Evolutionary conservation across 2,329 filamentous ascomycete genomes (phyloP).

Genomic region (Ophiostoma tasmaniense): DNA sequence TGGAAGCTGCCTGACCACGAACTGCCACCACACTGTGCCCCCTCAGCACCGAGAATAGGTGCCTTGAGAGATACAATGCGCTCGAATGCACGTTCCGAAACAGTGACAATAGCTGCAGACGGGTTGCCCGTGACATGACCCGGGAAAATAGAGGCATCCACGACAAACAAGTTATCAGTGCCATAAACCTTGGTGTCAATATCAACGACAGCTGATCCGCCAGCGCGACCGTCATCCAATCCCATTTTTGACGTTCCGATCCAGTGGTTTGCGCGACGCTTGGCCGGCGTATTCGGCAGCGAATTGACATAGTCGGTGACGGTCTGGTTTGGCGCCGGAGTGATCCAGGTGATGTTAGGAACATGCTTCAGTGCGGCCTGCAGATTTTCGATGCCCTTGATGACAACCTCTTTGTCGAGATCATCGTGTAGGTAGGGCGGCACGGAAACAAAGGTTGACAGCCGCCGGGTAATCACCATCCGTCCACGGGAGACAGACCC

Average conservation of each 20-base stretch:
- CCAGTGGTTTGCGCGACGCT: conserved; percentile 33
- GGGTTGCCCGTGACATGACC: background rate
- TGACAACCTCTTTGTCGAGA: background rate
- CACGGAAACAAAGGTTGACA: background rate
- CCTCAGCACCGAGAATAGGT: conserved; percentile 29
- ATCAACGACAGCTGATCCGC: conserved; percentile 54
- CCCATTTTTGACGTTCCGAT: conserved; percentile 55
- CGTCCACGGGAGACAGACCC: background rate
- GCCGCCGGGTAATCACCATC: background rate
- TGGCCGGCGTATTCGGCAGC: conserved; percentile 31
- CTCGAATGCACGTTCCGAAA: background rate
- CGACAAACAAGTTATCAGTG: conserved; percentile 44
- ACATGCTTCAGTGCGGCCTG: background rate
- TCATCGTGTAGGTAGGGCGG: background rate
- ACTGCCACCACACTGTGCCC: conserved; percentile 16
- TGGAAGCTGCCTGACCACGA: conserved; percentile 17
- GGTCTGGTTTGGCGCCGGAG: background rate
- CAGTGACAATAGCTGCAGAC: background rate
- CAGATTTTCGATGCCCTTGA: background rate
- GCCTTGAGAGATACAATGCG: background rate
- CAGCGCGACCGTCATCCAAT: conserved; percentile 42
- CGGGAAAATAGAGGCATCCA: background rate
- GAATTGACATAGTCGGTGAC: conserved; percentile 18
- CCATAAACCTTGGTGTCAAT: conserved; percentile 56
- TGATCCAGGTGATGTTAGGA: background rate